phyloP scores from a whole-genome alignment of 1,284 basidiomycete genomes.

The Entoloma clypeatum region DNA sequence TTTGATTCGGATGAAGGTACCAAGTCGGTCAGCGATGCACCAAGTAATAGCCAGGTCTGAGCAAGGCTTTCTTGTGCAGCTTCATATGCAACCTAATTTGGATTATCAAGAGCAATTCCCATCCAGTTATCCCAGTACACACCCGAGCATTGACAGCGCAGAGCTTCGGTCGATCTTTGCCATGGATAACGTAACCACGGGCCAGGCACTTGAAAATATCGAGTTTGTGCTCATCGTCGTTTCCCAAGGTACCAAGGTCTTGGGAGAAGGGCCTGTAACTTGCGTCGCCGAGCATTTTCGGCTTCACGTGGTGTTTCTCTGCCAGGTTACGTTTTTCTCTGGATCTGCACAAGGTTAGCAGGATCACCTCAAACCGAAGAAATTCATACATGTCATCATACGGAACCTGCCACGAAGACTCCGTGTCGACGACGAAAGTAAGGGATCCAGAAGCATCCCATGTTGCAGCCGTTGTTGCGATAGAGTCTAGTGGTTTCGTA shows the following conservation, averaged over 20 bases:
- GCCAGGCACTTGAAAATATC: conserved; percentile 63
- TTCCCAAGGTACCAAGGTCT: conserved; percentile 47
- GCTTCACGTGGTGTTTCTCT: conserved; percentile 32
- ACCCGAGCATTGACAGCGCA: conserved; percentile 62
- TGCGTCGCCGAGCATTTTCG: conserved; percentile 50
- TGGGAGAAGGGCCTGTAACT: conserved; percentile 47
- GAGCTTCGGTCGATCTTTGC: conserved; percentile 44
- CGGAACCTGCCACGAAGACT: conserved; percentile 64
- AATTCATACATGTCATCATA: conserved; percentile 78
- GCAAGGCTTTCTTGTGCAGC: conserved; percentile 60
- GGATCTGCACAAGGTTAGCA: conserved; percentile 35
- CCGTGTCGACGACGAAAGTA: conserved; percentile 64
- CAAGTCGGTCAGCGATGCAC: conserved; percentile 51
- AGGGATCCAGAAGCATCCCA: conserved; percentile 73
- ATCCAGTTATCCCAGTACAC: conserved; percentile 13
- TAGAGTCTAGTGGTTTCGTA: conserved; percentile 61
- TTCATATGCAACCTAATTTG: conserved; percentile 52
- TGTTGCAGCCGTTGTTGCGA: conserved; percentile 62
- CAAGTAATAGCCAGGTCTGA: conserved; percentile 68
- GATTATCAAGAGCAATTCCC: conserved; percentile 5
- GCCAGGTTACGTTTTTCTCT: conserved; percentile 42
- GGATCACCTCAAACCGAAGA: neutral
- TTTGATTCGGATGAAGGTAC: conserved; percentile 32
- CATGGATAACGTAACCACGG: conserved; percentile 61
- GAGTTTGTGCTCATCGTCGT: conserved; percentile 37